Conservation (phyloP, 108 stramenopile species). For the Nannochloropsis gaditana region DNA sequence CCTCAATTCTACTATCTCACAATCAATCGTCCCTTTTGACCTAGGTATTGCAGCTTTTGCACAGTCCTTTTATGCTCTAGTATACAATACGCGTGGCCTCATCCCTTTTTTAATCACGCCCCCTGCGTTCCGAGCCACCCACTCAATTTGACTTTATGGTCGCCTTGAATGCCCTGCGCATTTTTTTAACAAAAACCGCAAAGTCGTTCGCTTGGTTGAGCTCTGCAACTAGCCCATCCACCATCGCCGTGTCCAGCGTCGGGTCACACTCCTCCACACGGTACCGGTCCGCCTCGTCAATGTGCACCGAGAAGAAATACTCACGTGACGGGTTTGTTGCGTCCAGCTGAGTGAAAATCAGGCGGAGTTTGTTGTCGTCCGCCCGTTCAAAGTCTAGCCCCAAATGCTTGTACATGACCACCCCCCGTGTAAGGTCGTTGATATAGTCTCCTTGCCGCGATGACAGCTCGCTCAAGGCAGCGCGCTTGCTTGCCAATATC, state of each 20-base stretch:
- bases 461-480: not conserved
- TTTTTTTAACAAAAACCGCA: slow-evolving; percentile 24
- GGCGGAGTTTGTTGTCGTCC: slow-evolving; percentile 44
- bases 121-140: not conserved
- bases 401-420: slow-evolving; percentile 58
- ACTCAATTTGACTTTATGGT: not conserved
- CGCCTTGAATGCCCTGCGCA: slow-evolving; percentile 23
- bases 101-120: no score
- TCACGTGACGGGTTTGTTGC: slow-evolving; percentile 43
- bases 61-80: no score
- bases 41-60: no score
- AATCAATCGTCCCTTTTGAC: no score
- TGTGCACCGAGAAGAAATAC: slow-evolving; percentile 56
- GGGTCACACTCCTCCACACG: slow-evolving; percentile 55
- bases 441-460: slow-evolving; percentile 1
- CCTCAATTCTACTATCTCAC: no score
- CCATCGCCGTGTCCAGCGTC: slow-evolving; percentile 28
- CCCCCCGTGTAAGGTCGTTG: slow-evolving; percentile 58
- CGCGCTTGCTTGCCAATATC: not conserved
- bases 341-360: slow-evolving; percentile 58
- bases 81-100: no score
- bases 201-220: slow-evolving; percentile 28
- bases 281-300: slow-evolving; percentile 55
- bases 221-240: slow-evolving; percentile 14
- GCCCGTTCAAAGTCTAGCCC: slow-evolving; percentile 59